Percentiles rank a stretch among this genome's conserved stretches.
These are phyloP conservation scores for Mycogone perniciosa DNA, from an alignment of 2,329 filamentous ascomycete genomes.

Conservation along the genomic window DNA sequence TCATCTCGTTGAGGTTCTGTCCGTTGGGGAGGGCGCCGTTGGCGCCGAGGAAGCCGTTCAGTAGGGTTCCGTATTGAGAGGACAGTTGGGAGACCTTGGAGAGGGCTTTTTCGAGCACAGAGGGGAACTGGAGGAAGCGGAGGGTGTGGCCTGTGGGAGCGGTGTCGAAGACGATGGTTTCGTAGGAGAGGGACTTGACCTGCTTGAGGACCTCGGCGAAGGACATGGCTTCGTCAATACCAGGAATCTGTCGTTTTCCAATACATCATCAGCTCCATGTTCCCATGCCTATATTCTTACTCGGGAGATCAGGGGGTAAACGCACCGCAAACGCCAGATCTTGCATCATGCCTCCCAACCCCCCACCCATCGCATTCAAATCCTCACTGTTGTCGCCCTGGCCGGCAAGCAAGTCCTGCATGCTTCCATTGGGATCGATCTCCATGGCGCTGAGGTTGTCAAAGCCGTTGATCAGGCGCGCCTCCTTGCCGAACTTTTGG, in stretches of 20 bases:
- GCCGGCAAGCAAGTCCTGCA: conserved; percentile 84
- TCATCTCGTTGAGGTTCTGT: conserved; percentile 85
- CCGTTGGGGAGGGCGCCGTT: conserved; percentile 74
- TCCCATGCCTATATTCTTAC: background rate
- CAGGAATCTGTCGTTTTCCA: conserved; percentile 67
- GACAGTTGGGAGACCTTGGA: conserved; percentile 93
- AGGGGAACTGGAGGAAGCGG: conserved; percentile 96
- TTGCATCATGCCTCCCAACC: conserved; percentile 95
- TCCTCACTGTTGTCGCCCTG: conserved; percentile 55
- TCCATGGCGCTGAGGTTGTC: conserved; percentile 96
- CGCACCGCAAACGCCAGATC: conserved; percentile 90
- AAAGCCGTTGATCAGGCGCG: conserved; percentile 84
- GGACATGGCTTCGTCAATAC: conserved; percentile 99
- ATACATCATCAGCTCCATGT: background rate
- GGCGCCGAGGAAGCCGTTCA: conserved; percentile 85
- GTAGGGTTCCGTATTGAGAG: conserved; percentile 87
- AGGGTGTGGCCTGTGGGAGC: conserved; percentile 96
- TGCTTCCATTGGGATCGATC: conserved; percentile 96
- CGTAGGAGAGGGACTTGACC: conserved; percentile 97
- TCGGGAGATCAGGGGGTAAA: conserved; percentile 13
- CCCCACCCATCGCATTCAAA: conserved; percentile 61
- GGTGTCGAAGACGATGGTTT: conserved; percentile 98
- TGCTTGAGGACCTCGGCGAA: conserved; percentile 99
- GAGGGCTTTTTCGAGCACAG: conserved; percentile 96
- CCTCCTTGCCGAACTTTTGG: conserved; percentile 99